Evolutionary conservation across 257 asterid species (phyloP), one percentile per base, ranked within the genome.

Genomic region (Gentiana straminea): DNA sequence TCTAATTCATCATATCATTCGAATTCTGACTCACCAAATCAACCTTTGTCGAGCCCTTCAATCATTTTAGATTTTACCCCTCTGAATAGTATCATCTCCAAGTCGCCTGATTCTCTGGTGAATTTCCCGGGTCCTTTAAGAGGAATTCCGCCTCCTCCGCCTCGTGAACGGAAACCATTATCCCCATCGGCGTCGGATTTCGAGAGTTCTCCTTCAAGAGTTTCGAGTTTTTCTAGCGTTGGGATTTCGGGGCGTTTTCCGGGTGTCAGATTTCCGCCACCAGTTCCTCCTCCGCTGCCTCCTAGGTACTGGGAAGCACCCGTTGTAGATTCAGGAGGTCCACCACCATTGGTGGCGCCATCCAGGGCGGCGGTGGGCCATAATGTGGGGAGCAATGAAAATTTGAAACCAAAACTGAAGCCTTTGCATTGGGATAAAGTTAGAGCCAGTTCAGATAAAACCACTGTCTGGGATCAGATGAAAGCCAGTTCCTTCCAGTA

Each of bases 401-500:
- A 41, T 12, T 37, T 69, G 69, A 82, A 79, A 78, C 88, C 88
- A 3, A 84, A 70, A 81, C 68, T 84, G 63, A 88, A 88, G 68
- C 77, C 96, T 59, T 70, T 84, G 77, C 94, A 88, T 24, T 88
- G 96, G 96, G 94, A 88, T 72, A 88, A 88, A 83, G 90, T 84
- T 36, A 82, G 82, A 70, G 83, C 88, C 38, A 74, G 83, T 58
- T 80, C 94, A 15, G 88, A 88, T 47, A 74, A 81, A 66, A 79
- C 75, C 41, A 84, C 82, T 88, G 86, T 77, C 63, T 88, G 97
- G 97, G 94, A 88, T 75, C 90, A 84, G 54, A 62, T 84, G 49
- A 84, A 79, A 49, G 72, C 94, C 13, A 82, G 77, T 61, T 81
- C 95, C 54, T 82, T 84, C 54, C 83, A 79, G 97, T 88, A 72